phyloP scores from a whole-genome alignment of 2,329 filamentous ascomycete genomes.

The Eurotiales sp. region DNA sequence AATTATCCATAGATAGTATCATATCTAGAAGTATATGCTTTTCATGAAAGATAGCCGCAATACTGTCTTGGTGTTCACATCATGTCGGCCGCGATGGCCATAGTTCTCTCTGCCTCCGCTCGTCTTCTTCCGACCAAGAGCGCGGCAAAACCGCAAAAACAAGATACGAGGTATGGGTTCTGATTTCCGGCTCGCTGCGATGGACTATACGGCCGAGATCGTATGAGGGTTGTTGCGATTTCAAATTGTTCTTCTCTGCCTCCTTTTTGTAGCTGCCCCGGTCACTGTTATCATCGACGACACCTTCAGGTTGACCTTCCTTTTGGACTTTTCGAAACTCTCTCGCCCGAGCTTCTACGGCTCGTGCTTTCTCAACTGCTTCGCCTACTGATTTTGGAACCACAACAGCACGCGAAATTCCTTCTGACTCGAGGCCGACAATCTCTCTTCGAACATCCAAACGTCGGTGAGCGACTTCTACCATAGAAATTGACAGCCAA shows the following conservation, averaged over 20 bases:
- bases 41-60: too few species aligned
- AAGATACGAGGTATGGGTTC: conserved; percentile 95
- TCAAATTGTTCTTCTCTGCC: background rate
- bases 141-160: conserved; percentile 88
- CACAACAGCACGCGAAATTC: conserved; percentile 62
- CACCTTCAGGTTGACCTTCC: conserved; percentile 19
- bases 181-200: conserved; percentile 79
- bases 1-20: too few species aligned
- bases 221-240: conserved; percentile 51
- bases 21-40: too few species aligned
- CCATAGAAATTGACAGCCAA: conserved; percentile 92
- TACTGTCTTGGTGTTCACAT: too few species aligned
- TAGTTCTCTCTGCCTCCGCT: conserved; percentile 61
- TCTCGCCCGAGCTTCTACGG: conserved; percentile 67
- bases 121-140: conserved; percentile 80
- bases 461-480: conserved; percentile 75
- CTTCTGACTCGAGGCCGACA: conserved; percentile 68
- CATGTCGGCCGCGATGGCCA: conserved; percentile 52
- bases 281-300: conserved; percentile 18
- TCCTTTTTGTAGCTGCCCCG: conserved; percentile 15
- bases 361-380: conserved; percentile 67
- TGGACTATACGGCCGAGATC: conserved; percentile 75
- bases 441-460: conserved; percentile 80
- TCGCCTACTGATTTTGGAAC: conserved; percentile 69
- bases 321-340: conserved; percentile 54